phyloP scores from a whole-genome alignment of 805 yeast species.

The Schwanniomyces occidentalis region DNA sequence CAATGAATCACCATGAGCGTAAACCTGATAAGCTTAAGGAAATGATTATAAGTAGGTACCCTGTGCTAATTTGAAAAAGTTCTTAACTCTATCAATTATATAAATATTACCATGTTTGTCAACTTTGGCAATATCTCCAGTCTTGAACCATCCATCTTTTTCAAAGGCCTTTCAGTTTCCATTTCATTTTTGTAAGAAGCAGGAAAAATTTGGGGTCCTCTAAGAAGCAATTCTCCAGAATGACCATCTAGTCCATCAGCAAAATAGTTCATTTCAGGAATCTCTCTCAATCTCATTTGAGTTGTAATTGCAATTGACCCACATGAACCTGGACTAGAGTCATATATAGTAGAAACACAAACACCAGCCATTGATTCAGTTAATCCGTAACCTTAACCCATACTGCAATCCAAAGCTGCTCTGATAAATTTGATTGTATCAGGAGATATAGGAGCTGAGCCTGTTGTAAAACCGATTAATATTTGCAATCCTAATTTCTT shows the following conservation, averaged over 20 bases:
- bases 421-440: conserved; percentile 62
- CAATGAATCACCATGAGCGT: conserved; percentile 33
- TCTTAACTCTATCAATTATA: conserved; percentile 51
- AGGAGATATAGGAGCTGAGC: conserved; percentile 72
- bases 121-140: conserved; percentile 51
- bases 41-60: conserved; percentile 33
- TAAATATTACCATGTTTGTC: conserved; percentile 29
- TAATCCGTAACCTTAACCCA: conserved; percentile 73
- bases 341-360: conserved; percentile 40
- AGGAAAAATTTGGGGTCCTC: conserved; percentile 56
- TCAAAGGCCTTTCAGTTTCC: conserved; percentile 49
- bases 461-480: conserved; percentile 28
- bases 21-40: conserved; percentile 29
- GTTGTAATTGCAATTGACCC: conserved; percentile 51
- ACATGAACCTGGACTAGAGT: conserved; percentile 35
- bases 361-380: conserved; percentile 66
- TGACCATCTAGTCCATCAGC: conserved; percentile 32
- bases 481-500: conserved; percentile 38
- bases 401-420: conserved; percentile 57
- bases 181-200: conserved; percentile 50
- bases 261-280: conserved; percentile 60
- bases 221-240: conserved; percentile 55
- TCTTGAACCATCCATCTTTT: conserved; percentile 54
- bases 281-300: conserved; percentile 57
- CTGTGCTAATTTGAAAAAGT: conserved; percentile 47